phyloP scores from a whole-genome alignment of 2,329 filamentous ascomycete genomes.

The Neopestalotiopsis clavispora region DNA sequence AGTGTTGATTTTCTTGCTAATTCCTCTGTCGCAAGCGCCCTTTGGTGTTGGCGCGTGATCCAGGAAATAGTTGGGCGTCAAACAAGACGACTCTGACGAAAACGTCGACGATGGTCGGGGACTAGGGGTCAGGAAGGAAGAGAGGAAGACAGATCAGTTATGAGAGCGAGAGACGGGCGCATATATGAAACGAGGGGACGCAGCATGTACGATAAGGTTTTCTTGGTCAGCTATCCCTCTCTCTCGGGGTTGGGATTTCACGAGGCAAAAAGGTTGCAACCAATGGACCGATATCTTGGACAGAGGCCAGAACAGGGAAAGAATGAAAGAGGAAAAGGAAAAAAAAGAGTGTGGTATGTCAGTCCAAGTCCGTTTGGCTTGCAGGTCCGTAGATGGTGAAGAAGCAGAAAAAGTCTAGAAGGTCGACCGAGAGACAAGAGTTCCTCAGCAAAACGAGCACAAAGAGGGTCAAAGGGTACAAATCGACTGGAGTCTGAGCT shows the following conservation, averaged over 20 bases:
- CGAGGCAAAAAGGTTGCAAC: constrained; percentile 19
- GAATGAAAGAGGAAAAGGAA: background rate
- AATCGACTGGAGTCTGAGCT: background rate
- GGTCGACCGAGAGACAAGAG: constrained; percentile 11
- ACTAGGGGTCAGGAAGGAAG: background rate
- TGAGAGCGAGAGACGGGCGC: constrained; percentile 14
- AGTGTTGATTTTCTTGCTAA: constrained; percentile 4
- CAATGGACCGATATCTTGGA: constrained; percentile 22
- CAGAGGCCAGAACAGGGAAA: constrained; percentile 21
- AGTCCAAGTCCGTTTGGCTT: constrained; percentile 2
- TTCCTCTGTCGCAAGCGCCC: background rate
- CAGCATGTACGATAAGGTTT: constrained; percentile 12
- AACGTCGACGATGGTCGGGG: constrained; percentile 4
- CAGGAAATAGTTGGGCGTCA: constrained; percentile 1
- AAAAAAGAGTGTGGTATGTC: constrained; percentile 18
- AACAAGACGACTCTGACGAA: background rate
- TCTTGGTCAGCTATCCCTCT: background rate
- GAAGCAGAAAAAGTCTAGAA: constrained; percentile 19
- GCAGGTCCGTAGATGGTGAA: constrained; percentile 25
- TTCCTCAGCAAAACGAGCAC: background rate
- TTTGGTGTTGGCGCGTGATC: background rate
- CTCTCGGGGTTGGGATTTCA: background rate
- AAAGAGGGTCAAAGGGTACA: background rate
- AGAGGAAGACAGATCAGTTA: constrained; percentile 13
- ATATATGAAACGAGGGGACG: constrained; percentile 22